Conservation (phyloP, 2,329 filamentous ascomycete genomes). For the Exutisphaerella laricina region DNA sequence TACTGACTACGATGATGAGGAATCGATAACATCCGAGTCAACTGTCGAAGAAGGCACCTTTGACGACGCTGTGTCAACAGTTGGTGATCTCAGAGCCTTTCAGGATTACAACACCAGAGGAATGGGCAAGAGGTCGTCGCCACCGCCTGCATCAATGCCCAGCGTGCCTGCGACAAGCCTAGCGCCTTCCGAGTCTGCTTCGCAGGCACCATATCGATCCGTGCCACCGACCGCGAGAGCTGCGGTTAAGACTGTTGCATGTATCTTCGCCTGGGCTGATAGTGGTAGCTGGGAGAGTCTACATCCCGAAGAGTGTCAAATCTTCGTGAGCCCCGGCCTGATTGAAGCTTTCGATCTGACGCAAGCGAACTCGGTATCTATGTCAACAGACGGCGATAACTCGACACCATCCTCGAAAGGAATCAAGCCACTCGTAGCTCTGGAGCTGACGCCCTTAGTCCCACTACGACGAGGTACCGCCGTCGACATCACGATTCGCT, state of each 20-base stretch:
- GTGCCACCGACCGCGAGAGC: constrained; percentile 43
- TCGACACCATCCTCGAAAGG: constrained; percentile 34
- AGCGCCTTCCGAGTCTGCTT: constrained; percentile 74
- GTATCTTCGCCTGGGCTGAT: constrained; percentile 60
- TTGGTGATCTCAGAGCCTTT: constrained; percentile 34
- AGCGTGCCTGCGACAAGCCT: constrained; percentile 36
- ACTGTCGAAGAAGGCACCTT: constrained; percentile 44
- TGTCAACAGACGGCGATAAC: constrained; percentile 37
- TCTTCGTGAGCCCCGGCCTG: constrained; percentile 58
- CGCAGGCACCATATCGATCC: constrained; percentile 62
- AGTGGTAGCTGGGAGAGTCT: constrained; percentile 57
- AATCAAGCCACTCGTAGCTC: constrained; percentile 54
- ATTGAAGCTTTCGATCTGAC: constrained; percentile 58
- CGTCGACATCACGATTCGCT: constrained; percentile 89
- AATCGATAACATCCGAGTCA: constrained; percentile 44
- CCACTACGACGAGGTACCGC: constrained; percentile 85
- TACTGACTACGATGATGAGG: constrained; percentile 46
- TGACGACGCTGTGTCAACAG: constrained; percentile 23
- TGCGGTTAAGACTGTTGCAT: constrained; percentile 53
- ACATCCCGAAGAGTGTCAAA: constrained; percentile 57
- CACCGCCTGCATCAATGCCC: constrained; percentile 20
- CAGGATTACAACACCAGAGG: constrained; percentile 28
- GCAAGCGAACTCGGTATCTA: constrained; percentile 41
- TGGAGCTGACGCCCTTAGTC: constrained; percentile 87
- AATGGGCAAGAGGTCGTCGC: constrained; percentile 28